A percentile compares a stretch with the other conserved stretches of the same genome.
phyloP scores from a whole-genome alignment of 441 rosid genomes.

The Theobroma grandiflorum region DNA sequence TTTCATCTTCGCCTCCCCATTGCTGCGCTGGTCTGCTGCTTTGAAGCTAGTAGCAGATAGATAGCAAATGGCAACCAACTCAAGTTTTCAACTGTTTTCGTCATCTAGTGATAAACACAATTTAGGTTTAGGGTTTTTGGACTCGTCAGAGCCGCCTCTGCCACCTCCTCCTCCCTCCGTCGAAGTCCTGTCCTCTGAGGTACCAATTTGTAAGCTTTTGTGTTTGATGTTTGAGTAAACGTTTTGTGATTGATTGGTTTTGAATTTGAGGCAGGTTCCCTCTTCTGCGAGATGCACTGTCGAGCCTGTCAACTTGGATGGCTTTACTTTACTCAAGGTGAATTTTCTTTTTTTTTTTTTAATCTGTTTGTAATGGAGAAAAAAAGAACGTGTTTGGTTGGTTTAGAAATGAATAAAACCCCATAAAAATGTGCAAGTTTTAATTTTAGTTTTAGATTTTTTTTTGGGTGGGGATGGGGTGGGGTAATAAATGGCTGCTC shows the following conservation, averaged over 20 bases:
- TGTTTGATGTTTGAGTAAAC: background rate
- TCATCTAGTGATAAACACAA: slow-evolving; percentile 39
- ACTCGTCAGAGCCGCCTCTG: slow-evolving; percentile 52
- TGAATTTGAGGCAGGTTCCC: slow-evolving; percentile 49
- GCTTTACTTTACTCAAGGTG: slow-evolving; percentile 78
- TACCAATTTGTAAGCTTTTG: slow-evolving; percentile 22
- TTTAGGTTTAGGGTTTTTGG: slow-evolving; percentile 53
- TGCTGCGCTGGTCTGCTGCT: slow-evolving; percentile 21
- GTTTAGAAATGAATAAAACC: background rate
- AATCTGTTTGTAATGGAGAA: background rate
- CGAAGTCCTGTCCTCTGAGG: slow-evolving; percentile 74
- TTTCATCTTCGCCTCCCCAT: background rate
- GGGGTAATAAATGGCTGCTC: background rate
- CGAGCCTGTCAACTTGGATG: slow-evolving; percentile 64
- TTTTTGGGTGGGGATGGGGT: background rate
- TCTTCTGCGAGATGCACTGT: slow-evolving; percentile 49
- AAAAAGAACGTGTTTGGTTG: background rate
- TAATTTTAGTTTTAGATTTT: background rate
- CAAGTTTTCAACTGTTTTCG: slow-evolving; percentile 58
- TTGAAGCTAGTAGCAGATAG: background rate
- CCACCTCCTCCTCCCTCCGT: slow-evolving; percentile 75
- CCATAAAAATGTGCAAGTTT: background rate
- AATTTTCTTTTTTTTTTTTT: slow-evolving; percentile 5
- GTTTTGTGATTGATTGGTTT: slow-evolving; percentile 21
- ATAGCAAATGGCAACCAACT: slow-evolving; percentile 49